phyloP scores from a whole-genome alignment of 352 stramenopile species.

The Phytopythium oedochilum region DNA sequence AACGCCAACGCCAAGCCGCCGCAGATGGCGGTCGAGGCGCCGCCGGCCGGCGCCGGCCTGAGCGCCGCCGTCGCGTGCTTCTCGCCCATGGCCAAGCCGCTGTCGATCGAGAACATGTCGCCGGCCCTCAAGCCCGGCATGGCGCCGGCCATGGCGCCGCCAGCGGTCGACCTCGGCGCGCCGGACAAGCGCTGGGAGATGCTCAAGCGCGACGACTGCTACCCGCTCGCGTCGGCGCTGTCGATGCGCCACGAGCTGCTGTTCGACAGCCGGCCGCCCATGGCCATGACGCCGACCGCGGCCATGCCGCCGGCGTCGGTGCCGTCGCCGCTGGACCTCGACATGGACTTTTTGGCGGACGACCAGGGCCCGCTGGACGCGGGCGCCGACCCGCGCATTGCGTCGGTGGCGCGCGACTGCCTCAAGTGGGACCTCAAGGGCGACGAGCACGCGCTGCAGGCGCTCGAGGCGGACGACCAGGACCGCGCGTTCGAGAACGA shows the following conservation, averaged over 20 bases:
- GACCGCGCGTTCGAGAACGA: constrained; percentile 60
- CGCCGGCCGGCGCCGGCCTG: constrained; percentile 16
- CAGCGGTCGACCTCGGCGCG: constrained; percentile 53
- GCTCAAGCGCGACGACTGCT: constrained; percentile 36
- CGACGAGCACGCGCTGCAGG: constrained; percentile 13
- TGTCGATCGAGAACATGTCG: constrained; percentile 83
- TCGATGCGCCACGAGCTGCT: constrained; percentile 48
- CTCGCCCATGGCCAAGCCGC: constrained; percentile 75
- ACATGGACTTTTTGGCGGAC: constrained; percentile 79
- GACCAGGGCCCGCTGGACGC: constrained; percentile 40
- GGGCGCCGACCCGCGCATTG: constrained; percentile 39
- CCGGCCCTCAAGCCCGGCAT: constrained; percentile 73
- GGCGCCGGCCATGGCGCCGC: constrained; percentile 31
- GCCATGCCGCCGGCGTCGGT: neutral
- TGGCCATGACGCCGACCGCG: constrained; percentile 19
- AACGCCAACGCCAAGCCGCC: constrained; percentile 13
- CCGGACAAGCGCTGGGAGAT: constrained; percentile 36
- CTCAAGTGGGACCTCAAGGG: constrained; percentile 53
- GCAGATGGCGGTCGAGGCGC: constrained; percentile 12
- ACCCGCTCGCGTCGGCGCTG: constrained; percentile 29
- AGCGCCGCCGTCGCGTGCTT: constrained; percentile 49
- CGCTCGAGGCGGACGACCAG: constrained; percentile 15
- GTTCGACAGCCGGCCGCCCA: constrained; percentile 23
- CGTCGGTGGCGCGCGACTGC: constrained; percentile 62
- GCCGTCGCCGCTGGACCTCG: constrained; percentile 47